phyloP scores from a whole-genome alignment of 2,329 filamentous ascomycete genomes.

The Ilyonectria robusta region DNA sequence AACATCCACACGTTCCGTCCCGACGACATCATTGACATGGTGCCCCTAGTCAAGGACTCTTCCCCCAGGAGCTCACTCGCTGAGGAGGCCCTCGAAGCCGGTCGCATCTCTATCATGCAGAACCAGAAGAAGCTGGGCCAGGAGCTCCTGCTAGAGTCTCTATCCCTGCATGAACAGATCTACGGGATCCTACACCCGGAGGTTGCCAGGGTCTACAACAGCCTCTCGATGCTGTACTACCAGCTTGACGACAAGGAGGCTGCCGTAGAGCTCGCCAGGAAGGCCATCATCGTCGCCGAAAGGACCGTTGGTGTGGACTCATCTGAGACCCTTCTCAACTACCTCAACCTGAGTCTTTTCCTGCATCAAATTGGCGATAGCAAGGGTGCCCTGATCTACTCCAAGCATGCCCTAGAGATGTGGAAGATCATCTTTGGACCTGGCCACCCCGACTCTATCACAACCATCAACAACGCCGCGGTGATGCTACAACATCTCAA shows the following conservation, averaged over 20 bases:
- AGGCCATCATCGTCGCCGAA: conserved; percentile 96
- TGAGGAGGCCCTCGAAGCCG: conserved; percentile 95
- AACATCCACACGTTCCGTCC: conserved; percentile 73
- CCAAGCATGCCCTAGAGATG: conserved; percentile 91
- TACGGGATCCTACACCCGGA: conserved; percentile 98
- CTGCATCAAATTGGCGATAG: conserved; percentile 94
- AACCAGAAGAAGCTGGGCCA: conserved; percentile 96
- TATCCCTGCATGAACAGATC: conserved; percentile 97
- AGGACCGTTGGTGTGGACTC: conserved; percentile 94
- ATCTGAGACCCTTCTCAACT: conserved; percentile 92
- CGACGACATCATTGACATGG: conserved; percentile 91
- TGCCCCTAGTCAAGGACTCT: conserved; percentile 96
- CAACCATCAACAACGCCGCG: conserved; percentile 97
- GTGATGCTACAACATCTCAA: conserved; percentile 98
- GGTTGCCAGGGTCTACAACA: conserved; percentile 95
- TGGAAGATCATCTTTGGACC: conserved; percentile 98
- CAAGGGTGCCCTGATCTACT: conserved; percentile 86
- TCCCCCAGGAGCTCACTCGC: conserved; percentile 90
- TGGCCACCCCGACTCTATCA: conserved; percentile 97
- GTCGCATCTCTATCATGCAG: conserved; percentile 95
- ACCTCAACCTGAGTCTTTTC: conserved; percentile 95
- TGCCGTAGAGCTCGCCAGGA: conserved; percentile 94
- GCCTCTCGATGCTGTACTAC: conserved; percentile 95
- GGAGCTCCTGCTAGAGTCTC: conserved; percentile 93
- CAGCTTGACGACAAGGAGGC: conserved; percentile 98